Base-by-base conservation (phyloP, 1,284 basidiomycete species). In the Austropuccinia psidii region DNA sequence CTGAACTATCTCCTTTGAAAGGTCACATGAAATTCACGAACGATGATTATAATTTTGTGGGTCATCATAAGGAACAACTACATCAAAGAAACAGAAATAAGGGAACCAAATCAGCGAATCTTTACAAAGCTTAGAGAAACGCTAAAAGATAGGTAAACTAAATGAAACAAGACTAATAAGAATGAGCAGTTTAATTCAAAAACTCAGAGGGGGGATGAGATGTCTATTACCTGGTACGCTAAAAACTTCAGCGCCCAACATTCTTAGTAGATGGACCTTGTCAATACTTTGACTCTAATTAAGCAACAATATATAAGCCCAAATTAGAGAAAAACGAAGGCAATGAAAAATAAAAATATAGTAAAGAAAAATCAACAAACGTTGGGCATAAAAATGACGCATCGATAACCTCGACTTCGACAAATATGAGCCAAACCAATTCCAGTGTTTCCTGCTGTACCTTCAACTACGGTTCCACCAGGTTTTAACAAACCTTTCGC, bases 41-140 rank as follows among this genome's bases (percentile, higher is more conserved):
- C 70, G 95, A 83, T 98, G 96, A 82, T 98, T 99, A 85, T 98
- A 99, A 84, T 99, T 99, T 76, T 86, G 83, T 9, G 93, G 93
- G 82, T 99, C 90, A 79, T 98, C 94, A 80, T 91, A 98, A 1
- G 95, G 89, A 41, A 98, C 95, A 4, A 94, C 95, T 83, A 73
- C 33, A 21, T 35, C n/a, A 4, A 41, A 11, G 60, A 0, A 33
- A 19, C 21, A 57, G n/a, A 21, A 41, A 9, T 13, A 47, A 17
- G 15, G 9, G 27, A 27, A n/a, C 2, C 19, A 2, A 7, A 19
- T 60, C 37, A 33, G n/a, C 21, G 6, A 33, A 6, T 37, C 2
- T 60, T 64, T 2, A 35, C 57, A 45, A 64, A 45, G 8, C 5
- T 7, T 64, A 52, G 49, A 21, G 21, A 52, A 9, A 52, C 21